A percentile compares a stretch with the other conserved stretches of the same genome.
Evolutionary conservation across 1,139 yeast genomes (phyloP).

Genomic region (Spathaspora sp.): DNA sequence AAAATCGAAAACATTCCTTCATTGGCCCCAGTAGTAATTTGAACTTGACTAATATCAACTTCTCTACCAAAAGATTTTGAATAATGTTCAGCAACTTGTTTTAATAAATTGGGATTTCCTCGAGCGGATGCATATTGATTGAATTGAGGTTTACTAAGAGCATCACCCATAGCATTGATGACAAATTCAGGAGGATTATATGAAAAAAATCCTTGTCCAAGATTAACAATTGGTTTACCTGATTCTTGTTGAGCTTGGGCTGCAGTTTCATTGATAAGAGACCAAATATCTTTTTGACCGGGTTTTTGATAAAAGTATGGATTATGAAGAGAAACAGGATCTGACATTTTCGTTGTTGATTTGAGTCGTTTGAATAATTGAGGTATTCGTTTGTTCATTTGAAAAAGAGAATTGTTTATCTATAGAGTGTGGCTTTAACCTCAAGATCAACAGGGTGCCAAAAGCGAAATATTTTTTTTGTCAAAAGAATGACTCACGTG

Average conservation of each 20-base stretch:
- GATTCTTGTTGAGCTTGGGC: conserved; percentile 64
- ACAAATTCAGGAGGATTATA: conserved; percentile 94
- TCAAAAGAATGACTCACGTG: neutral
- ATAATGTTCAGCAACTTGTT: conserved; percentile 70
- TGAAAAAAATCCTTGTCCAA: conserved; percentile 97
- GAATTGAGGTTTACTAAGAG: conserved; percentile 66
- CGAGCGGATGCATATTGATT: conserved; percentile 92
- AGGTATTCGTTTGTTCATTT: neutral
- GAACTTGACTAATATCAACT: conserved; percentile 64
- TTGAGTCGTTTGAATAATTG: neutral
- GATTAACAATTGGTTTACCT: conserved; percentile 74
- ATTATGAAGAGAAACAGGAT: conserved; percentile 41
- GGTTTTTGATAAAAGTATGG: conserved; percentile 58
- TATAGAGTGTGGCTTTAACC: neutral
- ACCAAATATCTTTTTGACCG: conserved; percentile 87
- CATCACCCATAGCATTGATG: conserved; percentile 73
- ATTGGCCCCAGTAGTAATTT: conserved; percentile 94
- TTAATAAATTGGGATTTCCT: conserved; percentile 76
- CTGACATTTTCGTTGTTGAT: conserved; percentile 6
- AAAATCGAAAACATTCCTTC: conserved; percentile 88
- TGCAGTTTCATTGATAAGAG: conserved; percentile 91
- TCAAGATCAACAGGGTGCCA: neutral
- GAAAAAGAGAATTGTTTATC: neutral
- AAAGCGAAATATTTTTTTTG: neutral
- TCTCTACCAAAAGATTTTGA: conserved; percentile 61